These are phyloP conservation scores for Cryphonectria radicalis DNA, from an alignment of 2,329 filamentous ascomycete species.

Conservation along the genomic window DNA sequence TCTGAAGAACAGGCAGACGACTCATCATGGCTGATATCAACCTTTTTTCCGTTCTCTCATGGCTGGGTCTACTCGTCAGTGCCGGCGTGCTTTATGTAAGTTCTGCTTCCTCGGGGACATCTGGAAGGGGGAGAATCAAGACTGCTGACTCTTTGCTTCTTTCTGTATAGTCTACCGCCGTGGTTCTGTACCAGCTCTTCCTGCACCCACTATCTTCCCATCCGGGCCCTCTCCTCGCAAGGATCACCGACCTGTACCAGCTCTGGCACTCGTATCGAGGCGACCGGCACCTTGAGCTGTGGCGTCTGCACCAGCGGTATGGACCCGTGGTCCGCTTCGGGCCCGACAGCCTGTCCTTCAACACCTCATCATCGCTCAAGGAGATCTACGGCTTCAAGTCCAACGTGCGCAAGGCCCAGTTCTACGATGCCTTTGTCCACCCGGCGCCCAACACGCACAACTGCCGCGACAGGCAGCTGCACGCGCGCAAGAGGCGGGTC, in stretches of 20 bases:
- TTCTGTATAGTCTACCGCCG: conserved; percentile 41
- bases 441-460: conserved; percentile 76
- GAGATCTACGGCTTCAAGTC: conserved; percentile 68
- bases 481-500: conserved; percentile 73
- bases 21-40: conserved; percentile 34
- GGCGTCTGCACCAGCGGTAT: conserved; percentile 72
- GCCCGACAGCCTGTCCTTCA: conserved; percentile 78
- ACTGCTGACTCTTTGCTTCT: conserved; percentile 8
- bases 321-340: conserved; percentile 74
- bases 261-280: conserved; percentile 77
- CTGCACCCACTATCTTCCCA: conserved; percentile 69
- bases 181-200: conserved; percentile 61
- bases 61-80: conserved; percentile 44
- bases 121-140: neutral
- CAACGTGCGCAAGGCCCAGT: conserved; percentile 70
- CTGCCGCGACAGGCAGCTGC: conserved; percentile 67
- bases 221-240: conserved; percentile 66
- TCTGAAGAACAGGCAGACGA: neutral
- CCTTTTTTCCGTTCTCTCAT: conserved; percentile 44
- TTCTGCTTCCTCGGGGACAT: conserved; percentile 19
- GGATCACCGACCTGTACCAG: conserved; percentile 66
- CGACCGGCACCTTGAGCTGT: conserved; percentile 74
- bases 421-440: conserved; percentile 75
- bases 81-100: conserved; percentile 48
- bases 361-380: conserved; percentile 69